Evolutionary conservation across 768 basidiomycete genomes (phyloP).

Genomic region (Mycena galopus): DNA sequence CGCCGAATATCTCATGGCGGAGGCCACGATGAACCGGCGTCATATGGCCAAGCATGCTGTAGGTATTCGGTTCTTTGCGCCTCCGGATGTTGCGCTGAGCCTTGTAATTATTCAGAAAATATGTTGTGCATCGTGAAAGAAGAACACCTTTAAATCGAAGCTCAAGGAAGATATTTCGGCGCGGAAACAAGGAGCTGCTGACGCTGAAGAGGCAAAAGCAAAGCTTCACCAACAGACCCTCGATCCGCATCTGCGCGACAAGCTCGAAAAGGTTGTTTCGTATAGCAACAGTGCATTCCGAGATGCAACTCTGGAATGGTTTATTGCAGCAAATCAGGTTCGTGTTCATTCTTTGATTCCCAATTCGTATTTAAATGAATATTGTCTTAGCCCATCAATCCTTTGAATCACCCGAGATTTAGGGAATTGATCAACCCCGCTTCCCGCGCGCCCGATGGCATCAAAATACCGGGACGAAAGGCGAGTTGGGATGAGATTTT

Average conservation of each 20-base stretch:
- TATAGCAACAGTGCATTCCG: not conserved
- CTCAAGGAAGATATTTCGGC: conserved; percentile 1
- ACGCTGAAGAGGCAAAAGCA: not conserved
- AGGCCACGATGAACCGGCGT: not conserved
- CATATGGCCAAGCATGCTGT: not conserved
- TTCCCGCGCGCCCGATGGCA: conserved; percentile 43
- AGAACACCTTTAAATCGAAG: not conserved
- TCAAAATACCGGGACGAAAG: conserved; percentile 44
- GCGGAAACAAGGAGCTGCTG: not conserved
- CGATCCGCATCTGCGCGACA: not conserved
- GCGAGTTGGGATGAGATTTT: conserved; percentile 43
- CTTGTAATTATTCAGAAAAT: not conserved
- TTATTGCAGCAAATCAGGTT: conserved; percentile 4
- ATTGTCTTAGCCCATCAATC: conserved; percentile 34
- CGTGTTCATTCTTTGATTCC: not conserved
- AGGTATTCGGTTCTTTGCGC: not conserved
- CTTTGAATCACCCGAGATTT: conserved; percentile 48
- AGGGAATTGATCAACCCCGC: conserved; percentile 48
- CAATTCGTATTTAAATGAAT: not conserved
- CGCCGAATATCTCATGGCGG: not conserved
- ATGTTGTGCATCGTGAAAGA: not conserved
- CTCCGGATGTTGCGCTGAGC: not conserved
- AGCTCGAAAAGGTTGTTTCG: not conserved
- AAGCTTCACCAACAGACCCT: conserved; percentile 9
- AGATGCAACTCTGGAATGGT: not conserved